phyloP scores from a whole-genome alignment of 1,284 basidiomycete species.

The Termitomyces sp. region DNA sequence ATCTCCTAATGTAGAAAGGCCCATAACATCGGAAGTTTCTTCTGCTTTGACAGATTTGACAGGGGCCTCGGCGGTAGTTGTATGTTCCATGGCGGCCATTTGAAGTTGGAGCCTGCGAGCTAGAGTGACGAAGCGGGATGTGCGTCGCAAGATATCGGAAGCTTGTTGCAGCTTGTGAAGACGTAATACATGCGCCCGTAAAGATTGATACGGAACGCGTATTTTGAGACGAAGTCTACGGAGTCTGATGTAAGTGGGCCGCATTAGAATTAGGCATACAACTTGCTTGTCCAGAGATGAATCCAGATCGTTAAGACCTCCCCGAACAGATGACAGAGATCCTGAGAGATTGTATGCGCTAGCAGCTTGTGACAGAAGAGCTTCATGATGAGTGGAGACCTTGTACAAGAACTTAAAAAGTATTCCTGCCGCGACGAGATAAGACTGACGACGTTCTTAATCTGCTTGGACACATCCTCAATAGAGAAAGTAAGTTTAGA shows the following conservation, averaged over 20 bases:
- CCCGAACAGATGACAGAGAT: slow-evolving; percentile 55
- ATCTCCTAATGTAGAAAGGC: slow-evolving; percentile 27
- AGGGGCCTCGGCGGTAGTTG: slow-evolving; percentile 16
- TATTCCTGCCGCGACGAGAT: background rate
- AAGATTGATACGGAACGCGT: slow-evolving; percentile 70
- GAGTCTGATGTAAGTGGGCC: slow-evolving; percentile 10
- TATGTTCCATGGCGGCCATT: slow-evolving; percentile 59
- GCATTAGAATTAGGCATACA: slow-evolving; percentile 17
- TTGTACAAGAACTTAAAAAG: slow-evolving; percentile 24
- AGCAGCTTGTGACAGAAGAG: slow-evolving; percentile 67
- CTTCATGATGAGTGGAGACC: slow-evolving; percentile 72
- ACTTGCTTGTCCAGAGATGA: slow-evolving; percentile 62
- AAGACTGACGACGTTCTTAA: slow-evolving; percentile 72
- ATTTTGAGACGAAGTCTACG: slow-evolving; percentile 79
- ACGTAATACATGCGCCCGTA: slow-evolving; percentile 65
- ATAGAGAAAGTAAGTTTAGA: slow-evolving; percentile 79
- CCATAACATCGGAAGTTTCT: slow-evolving; percentile 1
- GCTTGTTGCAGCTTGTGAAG: slow-evolving; percentile 77
- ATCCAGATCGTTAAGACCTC: slow-evolving; percentile 66
- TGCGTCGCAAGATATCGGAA: slow-evolving; percentile 77
- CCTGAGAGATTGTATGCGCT: slow-evolving; percentile 60
- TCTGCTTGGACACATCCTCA: slow-evolving; percentile 85
- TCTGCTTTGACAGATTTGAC: slow-evolving; percentile 11
- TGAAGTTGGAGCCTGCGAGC: slow-evolving; percentile 76
- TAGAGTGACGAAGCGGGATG: slow-evolving; percentile 78